A percentile compares a stretch with the other conserved stretches of the same genome.
Evolutionary conservation across 148 eudicot genomes (phyloP).

Genomic region (Vaccinium darrowii): DNA sequence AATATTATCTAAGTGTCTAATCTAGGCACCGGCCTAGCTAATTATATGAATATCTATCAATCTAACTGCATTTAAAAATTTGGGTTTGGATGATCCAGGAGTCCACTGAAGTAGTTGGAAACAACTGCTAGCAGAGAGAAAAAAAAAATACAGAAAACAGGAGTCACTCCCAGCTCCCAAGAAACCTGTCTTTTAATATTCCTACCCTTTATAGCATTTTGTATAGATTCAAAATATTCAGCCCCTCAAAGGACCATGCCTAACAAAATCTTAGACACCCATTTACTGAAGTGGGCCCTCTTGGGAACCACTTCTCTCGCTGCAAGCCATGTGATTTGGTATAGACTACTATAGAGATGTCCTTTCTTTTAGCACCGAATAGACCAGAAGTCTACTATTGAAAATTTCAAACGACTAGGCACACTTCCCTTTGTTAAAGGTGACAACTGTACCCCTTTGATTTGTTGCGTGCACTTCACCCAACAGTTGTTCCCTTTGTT

Average conservation of each 20-base stretch:
- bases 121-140: constrained; percentile 23
- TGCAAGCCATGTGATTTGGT: too few species aligned
- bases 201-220: constrained; percentile 25
- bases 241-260: not conserved
- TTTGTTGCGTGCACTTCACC: too few species aligned
- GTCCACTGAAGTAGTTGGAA: constrained; percentile 5
- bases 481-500: too few species aligned
- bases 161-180: constrained; percentile 52
- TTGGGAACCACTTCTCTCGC: too few species aligned
- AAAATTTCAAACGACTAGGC: too few species aligned
- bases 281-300: too few species aligned
- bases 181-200: constrained; percentile 37
- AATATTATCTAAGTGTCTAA: not conserved
- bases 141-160: not conserved
- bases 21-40: constrained; percentile 9
- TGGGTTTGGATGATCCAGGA: not conserved
- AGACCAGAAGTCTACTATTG: too few species aligned
- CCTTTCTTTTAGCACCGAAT: too few species aligned
- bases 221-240: constrained; percentile 46
- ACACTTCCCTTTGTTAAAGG: too few species aligned
- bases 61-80: not conserved
- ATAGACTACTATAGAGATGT: too few species aligned
- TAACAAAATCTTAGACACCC: too few species aligned
- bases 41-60: not conserved
- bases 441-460: too few species aligned